A percentile compares a stretch with the other conserved stretches of the same genome.
Conservation (phyloP, 192 early-diverging fungal genomes). For the Blastocladiella britannica region DNA sequence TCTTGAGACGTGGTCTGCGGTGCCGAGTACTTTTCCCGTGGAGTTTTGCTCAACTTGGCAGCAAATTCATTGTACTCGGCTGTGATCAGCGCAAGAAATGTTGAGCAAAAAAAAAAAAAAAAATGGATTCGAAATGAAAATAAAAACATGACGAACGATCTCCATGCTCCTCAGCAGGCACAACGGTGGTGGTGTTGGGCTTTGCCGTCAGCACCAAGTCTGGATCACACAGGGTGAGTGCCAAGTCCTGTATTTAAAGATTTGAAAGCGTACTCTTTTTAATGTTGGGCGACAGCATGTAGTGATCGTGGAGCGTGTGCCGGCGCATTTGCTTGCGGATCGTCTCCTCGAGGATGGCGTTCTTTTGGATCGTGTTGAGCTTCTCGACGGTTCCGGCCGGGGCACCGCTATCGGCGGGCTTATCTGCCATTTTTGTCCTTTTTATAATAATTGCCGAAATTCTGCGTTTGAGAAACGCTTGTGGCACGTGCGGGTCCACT, state of each 20-base stretch:
- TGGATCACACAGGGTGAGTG: background rate
- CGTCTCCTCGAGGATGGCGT: constrained; percentile 12
- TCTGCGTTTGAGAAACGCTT: too few relatives aligned
- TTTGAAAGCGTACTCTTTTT: constrained; percentile 11
- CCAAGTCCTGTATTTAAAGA: too few relatives aligned
- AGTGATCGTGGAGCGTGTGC: constrained; percentile 12
- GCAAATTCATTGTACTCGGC: background rate
- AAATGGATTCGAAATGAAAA: accelerated
- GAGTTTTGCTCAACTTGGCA: background rate
- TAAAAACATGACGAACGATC: background rate
- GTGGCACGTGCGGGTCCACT: too few relatives aligned
- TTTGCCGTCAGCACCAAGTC: background rate
- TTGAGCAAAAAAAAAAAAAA: background rate
- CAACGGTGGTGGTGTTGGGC: background rate
- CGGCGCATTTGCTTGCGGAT: constrained; percentile 15
- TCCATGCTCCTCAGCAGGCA: background rate
- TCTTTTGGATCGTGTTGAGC: constrained; percentile 1
- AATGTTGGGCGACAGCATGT: constrained; percentile 12
- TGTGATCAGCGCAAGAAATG: background rate
- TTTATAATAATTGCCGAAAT: too few relatives aligned
- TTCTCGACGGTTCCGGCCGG: background rate
- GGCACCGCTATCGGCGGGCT: too few relatives aligned
- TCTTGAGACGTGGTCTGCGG: background rate
- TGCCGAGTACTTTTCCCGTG: background rate
- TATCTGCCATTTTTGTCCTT: too few relatives aligned